Conservation (phyloP, 108 stramenopile species). For the Chaetoceros tenuissimus region DNA sequence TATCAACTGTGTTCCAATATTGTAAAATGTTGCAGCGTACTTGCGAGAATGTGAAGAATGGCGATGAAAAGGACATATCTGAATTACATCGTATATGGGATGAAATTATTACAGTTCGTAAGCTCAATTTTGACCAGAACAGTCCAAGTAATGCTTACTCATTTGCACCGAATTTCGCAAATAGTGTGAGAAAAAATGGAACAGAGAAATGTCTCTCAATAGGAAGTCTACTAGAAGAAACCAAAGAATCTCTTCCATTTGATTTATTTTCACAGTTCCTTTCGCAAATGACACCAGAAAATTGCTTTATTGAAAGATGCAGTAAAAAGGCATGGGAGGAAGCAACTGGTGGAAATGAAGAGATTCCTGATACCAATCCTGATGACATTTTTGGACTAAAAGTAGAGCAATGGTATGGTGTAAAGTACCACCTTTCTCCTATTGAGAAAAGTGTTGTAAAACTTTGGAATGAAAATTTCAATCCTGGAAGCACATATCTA, state of each 20-base stretch:
- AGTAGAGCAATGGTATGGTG: slow-evolving; percentile 71
- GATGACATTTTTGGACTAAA: slow-evolving; percentile 25
- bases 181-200: slow-evolving; percentile 45
- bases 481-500: slow-evolving; percentile 12
- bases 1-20: slow-evolving; percentile 50
- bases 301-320: slow-evolving; percentile 77
- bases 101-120: slow-evolving; percentile 37
- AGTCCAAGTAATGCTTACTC: slow-evolving; percentile 61
- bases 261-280: slow-evolving; percentile 30
- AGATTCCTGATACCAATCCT: background rate
- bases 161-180: slow-evolving; percentile 50
- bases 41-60: slow-evolving; percentile 14
- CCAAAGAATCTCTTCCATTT: slow-evolving; percentile 42
- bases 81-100: slow-evolving; percentile 34
- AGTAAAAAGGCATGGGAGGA: slow-evolving; percentile 67
- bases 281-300: slow-evolving; percentile 31
- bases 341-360: slow-evolving; percentile 12
- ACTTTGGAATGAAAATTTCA: slow-evolving; percentile 24
- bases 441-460: slow-evolving; percentile 19
- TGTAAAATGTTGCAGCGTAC: slow-evolving; percentile 42
- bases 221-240: slow-evolving; percentile 69
- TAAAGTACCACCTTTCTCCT: slow-evolving; percentile 55
- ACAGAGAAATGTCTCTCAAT: slow-evolving; percentile 56
- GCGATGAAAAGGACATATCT: slow-evolving; percentile 14
- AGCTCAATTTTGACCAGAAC: slow-evolving; percentile 67